phyloP scores from a whole-genome alignment of 306 rosid species.

The Pterocarpus macrocarpus region DNA sequence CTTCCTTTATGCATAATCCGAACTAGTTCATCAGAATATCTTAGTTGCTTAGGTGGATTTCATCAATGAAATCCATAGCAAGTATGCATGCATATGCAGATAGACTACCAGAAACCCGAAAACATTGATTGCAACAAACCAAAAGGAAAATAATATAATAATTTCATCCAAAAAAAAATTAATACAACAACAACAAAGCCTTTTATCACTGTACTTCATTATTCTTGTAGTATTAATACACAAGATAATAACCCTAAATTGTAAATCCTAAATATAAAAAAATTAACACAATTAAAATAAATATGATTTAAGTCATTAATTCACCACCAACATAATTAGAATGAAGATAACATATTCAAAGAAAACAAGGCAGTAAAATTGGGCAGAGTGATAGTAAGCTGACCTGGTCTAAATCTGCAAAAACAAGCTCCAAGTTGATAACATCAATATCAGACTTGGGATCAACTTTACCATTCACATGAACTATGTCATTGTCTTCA shows the following conservation, averaged over 20 bases:
- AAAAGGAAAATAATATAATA: conserved; percentile 36
- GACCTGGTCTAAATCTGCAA: conserved; percentile 98
- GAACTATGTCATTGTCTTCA: conserved; percentile 94
- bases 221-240: neutral
- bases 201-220: neutral
- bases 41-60: neutral
- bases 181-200: neutral
- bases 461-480: conserved; percentile 91
- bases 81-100: conserved; percentile 13
- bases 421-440: conserved; percentile 93
- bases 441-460: conserved; percentile 93
- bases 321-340: conserved; percentile 16
- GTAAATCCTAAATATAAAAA: neutral
- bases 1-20: neutral
- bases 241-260: neutral
- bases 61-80: conserved; percentile 9
- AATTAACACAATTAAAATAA: conserved; percentile 32
- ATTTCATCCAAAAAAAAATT: conserved; percentile 2
- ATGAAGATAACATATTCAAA: conserved; percentile 16
- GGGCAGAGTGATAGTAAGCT: conserved; percentile 41
- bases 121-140: conserved; percentile 9
- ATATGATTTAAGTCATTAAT: conserved; percentile 17
- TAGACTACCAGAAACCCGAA: conserved; percentile 21
- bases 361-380: conserved; percentile 35
- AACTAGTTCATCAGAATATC: neutral